A percentile compares a stretch with the other conserved stretches of the same genome.
Evolutionary conservation across 371 early-diverging fungal genomes (phyloP).

Genomic region (Rhizomucor miehei): DNA sequence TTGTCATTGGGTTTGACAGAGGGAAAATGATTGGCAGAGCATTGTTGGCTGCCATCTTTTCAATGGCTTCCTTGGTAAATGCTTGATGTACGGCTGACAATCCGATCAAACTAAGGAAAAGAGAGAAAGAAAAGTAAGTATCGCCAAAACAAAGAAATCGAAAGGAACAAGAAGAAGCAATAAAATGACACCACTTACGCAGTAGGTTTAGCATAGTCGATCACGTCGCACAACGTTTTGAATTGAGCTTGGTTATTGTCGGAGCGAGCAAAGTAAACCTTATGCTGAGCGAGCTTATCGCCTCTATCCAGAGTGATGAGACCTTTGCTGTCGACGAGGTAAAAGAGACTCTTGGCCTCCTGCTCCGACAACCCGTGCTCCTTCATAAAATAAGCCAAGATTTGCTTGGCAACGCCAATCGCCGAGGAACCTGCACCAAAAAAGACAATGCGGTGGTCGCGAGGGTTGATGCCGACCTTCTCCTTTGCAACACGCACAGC

Average conservation of each 20-base stretch:
- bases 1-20: constrained; percentile 83
- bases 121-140: too few species aligned
- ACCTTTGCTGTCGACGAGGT: constrained; percentile 86
- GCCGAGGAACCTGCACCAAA: constrained; percentile 88
- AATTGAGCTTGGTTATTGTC: constrained; percentile 77
- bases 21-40: constrained; percentile 89
- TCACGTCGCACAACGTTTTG: constrained; percentile 62
- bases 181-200: too few species aligned
- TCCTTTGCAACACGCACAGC: constrained; percentile 61
- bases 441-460: constrained; percentile 84
- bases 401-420: constrained; percentile 86
- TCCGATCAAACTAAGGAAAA: constrained; percentile 63
- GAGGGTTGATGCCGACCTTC: constrained; percentile 54
- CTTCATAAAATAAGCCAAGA: constrained; percentile 70
- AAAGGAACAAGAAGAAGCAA: too few species aligned
- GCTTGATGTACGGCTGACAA: constrained; percentile 73
- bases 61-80: constrained; percentile 64
- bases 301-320: constrained; percentile 81
- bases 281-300: constrained; percentile 80
- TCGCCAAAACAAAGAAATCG: too few species aligned
- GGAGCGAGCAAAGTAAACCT: constrained; percentile 73
- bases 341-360: constrained; percentile 75
- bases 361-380: constrained; percentile 67
- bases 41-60: constrained; percentile 72
- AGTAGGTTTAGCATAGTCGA: constrained; percentile 76